Evolutionary conservation across 2,329 filamentous ascomycete species (phyloP).

Genomic region (Sarocladiaceae sp.): DNA sequence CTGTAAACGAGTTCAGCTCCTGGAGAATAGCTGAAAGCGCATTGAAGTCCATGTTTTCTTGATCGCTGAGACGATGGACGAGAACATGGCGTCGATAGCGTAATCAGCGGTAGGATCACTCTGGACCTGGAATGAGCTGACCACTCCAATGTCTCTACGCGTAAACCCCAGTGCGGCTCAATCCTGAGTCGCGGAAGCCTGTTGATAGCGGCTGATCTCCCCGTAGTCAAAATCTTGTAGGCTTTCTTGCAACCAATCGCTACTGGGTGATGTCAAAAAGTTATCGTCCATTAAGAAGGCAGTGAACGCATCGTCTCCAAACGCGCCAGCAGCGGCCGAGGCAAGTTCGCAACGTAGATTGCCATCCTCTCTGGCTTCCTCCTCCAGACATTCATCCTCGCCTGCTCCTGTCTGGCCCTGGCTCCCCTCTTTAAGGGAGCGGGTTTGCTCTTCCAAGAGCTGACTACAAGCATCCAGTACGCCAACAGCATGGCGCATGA

Average conservation of each 20-base stretch:
- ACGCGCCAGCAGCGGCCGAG: neutral
- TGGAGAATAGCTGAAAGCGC: too few relatives aligned
- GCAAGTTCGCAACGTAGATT: neutral
- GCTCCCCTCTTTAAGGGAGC: neutral
- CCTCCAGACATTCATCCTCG: neutral
- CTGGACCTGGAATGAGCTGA: too few relatives aligned
- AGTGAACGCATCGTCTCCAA: neutral
- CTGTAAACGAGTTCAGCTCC: too few relatives aligned
- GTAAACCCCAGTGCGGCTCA: too few relatives aligned
- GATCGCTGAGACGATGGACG: too few relatives aligned
- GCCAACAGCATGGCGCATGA: constrained; percentile 13
- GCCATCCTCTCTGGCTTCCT: neutral
- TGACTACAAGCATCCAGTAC: constrained; percentile 12
- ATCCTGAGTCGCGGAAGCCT: too few relatives aligned
- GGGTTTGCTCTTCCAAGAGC: constrained; percentile 11
- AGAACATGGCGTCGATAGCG: too few relatives aligned
- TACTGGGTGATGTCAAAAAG: neutral
- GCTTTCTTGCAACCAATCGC: neutral
- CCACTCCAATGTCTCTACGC: too few relatives aligned
- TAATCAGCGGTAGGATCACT: too few relatives aligned
- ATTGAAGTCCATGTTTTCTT: too few relatives aligned
- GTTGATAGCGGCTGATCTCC: too few relatives aligned
- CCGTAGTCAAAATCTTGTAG: neutral
- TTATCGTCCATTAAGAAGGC: neutral
- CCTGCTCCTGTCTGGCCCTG: neutral